Evolutionary conservation across 2,329 filamentous ascomycete species (phyloP), one percentile per base, ranked within the genome.

Genomic region (Trichophyton schoenleinii): DNA sequence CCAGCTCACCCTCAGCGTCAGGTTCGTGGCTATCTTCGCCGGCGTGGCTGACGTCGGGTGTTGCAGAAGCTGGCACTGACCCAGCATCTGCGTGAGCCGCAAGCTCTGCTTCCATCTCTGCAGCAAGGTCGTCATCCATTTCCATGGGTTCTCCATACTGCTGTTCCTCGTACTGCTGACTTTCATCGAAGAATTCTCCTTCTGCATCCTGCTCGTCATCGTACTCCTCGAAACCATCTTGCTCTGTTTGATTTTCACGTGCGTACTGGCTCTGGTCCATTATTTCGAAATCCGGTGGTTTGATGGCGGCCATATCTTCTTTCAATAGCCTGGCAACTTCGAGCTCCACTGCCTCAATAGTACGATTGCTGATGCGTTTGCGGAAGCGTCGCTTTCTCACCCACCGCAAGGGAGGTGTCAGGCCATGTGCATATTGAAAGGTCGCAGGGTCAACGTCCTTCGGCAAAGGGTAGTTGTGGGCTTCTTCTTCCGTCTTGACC

Each of bases 381-480:
- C 90, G 84, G 74, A 95, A 95, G 36, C 91, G 83, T 31, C 89
- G 84, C 71, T 89, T 90, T 49, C 88, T 81, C 49, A 87, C 89
- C 77, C 89, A 89, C 70, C 89, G 87, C 85, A 95, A 89, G 0
- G 91, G 91, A 3, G 91, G 89, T 1, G 90, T 94, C 20, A 96
- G 78, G 36, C 91, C 91, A 72, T 95, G 91, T 0, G 90, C 87
- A 79, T 88, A 95, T 69, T 84, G 86, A 67, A 86, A 85, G 3
- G 79, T 83, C 62, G 80, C 78, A 75, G 85, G 71, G 74, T 78
- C 82, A 58, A 95, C 80, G 68, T 90, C 87, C 60, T 79, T 73
- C 1, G 91, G 91, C 13, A 95, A 77, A n/a, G 86, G 81, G 60
- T 77, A 80, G n/a, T 78, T 79, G 68, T 80, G 78, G 0, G 86